Evolutionary conservation across 257 asterid species (phyloP).

Genomic region (Salvia miltiorrhiza): DNA sequence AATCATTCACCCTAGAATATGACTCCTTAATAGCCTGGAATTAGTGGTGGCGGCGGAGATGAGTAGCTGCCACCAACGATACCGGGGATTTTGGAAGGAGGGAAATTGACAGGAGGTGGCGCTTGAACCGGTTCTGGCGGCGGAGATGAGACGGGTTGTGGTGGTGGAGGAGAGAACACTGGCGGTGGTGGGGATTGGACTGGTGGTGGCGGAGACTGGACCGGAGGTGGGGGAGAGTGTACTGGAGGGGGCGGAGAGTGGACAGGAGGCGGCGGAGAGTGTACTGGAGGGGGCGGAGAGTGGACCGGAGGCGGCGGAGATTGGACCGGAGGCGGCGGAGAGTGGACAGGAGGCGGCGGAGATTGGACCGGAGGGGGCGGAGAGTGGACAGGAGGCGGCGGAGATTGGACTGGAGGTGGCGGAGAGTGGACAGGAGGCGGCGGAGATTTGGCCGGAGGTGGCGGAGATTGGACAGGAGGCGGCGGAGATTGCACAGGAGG

Average conservation of each 20-base stretch:
- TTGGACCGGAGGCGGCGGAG: neutral
- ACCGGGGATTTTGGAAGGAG: slow-evolving; percentile 30
- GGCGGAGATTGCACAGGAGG: neutral
- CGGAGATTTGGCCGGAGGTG: neutral
- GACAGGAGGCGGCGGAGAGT: slow-evolving; percentile 9
- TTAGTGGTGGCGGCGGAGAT: slow-evolving; percentile 57
- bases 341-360: neutral
- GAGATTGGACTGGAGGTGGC: neutral
- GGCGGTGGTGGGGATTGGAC: neutral
- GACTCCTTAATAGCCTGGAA: slow-evolving; percentile 55
- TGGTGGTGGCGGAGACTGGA: slow-evolving; percentile 7
- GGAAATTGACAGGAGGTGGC: slow-evolving; percentile 26
- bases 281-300: slow-evolving; percentile 8
- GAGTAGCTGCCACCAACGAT: slow-evolving; percentile 37
- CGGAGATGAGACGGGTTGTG: slow-evolving; percentile 12
- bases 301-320: neutral
- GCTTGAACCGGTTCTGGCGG: slow-evolving; percentile 15
- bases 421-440: neutral
- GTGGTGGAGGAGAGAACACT: slow-evolving; percentile 6
- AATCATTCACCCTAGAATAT: neutral
- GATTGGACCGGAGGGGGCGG: neutral
- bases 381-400: neutral
- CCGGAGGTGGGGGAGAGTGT: slow-evolving; percentile 23
- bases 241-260: slow-evolving; percentile 17
- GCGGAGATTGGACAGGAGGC: neutral